phyloP scores from a whole-genome alignment of 225 moss, liverwort and hornwort species.

The Straminergon stramineum region DNA sequence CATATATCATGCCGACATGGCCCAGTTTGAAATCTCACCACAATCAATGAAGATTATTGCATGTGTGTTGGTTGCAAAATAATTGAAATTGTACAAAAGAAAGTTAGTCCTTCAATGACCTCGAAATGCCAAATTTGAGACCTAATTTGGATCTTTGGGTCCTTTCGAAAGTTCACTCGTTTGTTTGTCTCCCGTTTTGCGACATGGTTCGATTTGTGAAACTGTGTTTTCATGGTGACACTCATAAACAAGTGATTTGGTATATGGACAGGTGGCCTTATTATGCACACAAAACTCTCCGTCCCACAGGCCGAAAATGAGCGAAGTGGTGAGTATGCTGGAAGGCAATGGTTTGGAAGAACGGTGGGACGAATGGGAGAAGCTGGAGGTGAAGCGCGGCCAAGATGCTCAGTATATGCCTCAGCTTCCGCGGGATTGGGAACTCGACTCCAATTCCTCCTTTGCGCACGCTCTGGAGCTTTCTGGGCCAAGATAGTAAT shows the following conservation, averaged over 20 bases:
- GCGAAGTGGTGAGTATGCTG: conserved; percentile 81
- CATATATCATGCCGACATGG: not conserved
- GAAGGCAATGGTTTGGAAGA: conserved; percentile 86
- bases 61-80: not conserved
- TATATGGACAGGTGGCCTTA: conserved; percentile 49
- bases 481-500: conserved; percentile 16
- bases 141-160: not conserved
- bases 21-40: not conserved
- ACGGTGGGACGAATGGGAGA: conserved; percentile 94
- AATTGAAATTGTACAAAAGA: not conserved
- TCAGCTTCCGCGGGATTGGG: not conserved
- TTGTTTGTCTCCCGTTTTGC: not conserved
- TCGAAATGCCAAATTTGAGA: not conserved
- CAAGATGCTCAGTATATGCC: conserved; percentile 19
- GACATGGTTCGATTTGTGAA: not conserved
- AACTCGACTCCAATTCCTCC: conserved; percentile 14
- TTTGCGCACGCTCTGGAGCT: conserved; percentile 22
- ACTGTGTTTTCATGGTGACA: not conserved
- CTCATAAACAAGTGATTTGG: not conserved
- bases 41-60: not conserved
- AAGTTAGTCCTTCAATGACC: not conserved
- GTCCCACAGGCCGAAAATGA: conserved; percentile 64
- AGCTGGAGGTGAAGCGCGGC: conserved; percentile 70
- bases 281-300: conserved; percentile 75
- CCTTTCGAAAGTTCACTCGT: not conserved